Evolutionary conservation across 2,329 filamentous ascomycete species (phyloP).

Genomic region (Phyllosticta citribraziliensis): DNA sequence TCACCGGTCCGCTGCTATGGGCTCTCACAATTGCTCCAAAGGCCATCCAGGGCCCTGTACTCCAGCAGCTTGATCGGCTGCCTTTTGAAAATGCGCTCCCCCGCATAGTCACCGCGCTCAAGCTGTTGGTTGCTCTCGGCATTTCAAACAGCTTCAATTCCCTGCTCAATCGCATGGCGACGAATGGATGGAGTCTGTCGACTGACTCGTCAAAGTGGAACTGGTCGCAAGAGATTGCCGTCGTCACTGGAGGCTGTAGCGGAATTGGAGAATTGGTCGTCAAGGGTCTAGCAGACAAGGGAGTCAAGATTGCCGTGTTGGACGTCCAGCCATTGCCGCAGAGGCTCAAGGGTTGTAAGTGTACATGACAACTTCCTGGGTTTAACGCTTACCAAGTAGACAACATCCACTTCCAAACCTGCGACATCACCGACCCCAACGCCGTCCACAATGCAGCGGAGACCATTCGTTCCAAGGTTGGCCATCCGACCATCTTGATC

Average conservation of each 20-base stretch:
- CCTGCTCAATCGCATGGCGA: constrained; percentile 22
- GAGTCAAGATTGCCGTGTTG: constrained; percentile 24
- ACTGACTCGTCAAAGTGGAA: constrained; percentile 24
- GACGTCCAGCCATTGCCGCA: constrained; percentile 23
- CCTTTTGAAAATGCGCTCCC: not conserved
- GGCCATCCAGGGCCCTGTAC: constrained; percentile 17
- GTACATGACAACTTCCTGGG: not conserved
- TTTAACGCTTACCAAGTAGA: constrained; percentile 12
- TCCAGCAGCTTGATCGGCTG: constrained; percentile 18
- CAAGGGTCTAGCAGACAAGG: constrained; percentile 18
- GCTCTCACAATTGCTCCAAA: constrained; percentile 23
- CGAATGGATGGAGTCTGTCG: constrained; percentile 30
- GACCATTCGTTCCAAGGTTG: constrained; percentile 16
- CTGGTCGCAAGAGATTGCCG: constrained; percentile 24
- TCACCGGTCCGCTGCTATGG: constrained; percentile 22
- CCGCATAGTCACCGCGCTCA: constrained; percentile 19
- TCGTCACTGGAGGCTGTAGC: constrained; percentile 28
- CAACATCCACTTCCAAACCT: constrained; percentile 22
- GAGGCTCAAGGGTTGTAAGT: constrained; percentile 20
- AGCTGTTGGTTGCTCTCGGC: constrained; percentile 24
- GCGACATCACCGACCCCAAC: constrained; percentile 24
- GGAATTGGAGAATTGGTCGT: constrained; percentile 27
- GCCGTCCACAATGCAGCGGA: constrained; percentile 20
- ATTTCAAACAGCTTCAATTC: constrained; percentile 20
- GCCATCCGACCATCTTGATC: constrained; percentile 24